These are phyloP conservation scores for Annulohypoxylon truncatum DNA, from an alignment of 2,329 filamentous ascomycete species.

Conservation along the genomic window DNA sequence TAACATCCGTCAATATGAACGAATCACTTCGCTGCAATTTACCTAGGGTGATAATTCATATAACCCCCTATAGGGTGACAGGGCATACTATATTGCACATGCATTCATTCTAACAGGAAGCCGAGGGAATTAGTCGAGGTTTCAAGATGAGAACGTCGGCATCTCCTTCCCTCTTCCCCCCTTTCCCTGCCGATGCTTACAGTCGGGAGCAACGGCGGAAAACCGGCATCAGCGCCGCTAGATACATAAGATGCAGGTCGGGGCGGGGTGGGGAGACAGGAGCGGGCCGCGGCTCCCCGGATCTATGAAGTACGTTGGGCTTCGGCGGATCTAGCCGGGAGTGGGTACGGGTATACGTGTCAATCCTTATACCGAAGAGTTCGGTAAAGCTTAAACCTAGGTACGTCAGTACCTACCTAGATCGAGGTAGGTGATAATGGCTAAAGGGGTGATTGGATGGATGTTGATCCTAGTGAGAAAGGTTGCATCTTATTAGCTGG, in stretches of 20 bases:
- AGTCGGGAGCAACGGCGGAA: neutral
- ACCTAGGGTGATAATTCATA: neutral
- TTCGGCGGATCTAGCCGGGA: neutral
- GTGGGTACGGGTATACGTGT: neutral
- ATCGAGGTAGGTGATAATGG: no score
- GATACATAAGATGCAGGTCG: neutral
- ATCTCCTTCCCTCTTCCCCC: no score
- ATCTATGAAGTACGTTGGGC: neutral
- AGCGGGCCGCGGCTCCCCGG: neutral
- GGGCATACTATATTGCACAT: no score
- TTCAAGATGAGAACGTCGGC: no score
- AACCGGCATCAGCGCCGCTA: neutral
- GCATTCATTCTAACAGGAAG: no score
- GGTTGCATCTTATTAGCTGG: no score
- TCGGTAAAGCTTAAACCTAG: neutral
- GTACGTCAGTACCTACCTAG: no score
- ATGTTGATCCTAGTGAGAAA: neutral
- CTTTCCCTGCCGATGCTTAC: neutral
- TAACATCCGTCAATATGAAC: neutral
- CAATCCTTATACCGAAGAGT: neutral
- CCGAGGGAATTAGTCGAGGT: no score
- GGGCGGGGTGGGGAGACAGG: slow-evolving; percentile 1
- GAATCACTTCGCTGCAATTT: neutral
- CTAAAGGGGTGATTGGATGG: neutral
- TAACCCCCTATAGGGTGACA: no score